Conservation (phyloP, 2,329 filamentous ascomycete genomes). For the Aureobasidium sp. region DNA sequence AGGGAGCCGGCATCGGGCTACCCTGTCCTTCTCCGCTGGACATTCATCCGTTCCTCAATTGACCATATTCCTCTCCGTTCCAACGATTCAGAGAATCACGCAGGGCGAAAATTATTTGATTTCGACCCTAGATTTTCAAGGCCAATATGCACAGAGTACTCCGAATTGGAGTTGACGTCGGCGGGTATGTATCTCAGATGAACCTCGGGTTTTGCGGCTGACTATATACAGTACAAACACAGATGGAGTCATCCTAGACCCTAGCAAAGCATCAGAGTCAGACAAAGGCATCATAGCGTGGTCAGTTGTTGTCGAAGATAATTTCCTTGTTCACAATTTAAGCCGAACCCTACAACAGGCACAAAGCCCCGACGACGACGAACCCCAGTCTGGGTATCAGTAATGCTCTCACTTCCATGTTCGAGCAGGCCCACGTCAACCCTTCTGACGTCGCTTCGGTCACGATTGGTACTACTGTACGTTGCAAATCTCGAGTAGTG, state of each 20-base stretch:
- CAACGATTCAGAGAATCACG: no score
- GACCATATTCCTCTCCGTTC: background rate
- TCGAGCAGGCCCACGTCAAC: background rate
- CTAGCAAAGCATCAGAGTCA: background rate
- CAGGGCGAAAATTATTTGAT: no score
- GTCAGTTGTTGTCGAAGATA: no score
- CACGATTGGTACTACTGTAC: conserved; percentile 12
- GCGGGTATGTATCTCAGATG: background rate
- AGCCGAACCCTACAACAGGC: background rate
- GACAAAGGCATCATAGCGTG: conserved; percentile 8
- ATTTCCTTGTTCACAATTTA: no score
- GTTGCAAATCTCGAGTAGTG: background rate
- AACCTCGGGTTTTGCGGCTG: background rate
- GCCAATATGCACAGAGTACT: background rate
- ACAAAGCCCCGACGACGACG: conserved; percentile 12
- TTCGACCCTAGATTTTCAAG: no score
- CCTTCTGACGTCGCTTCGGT: conserved; percentile 2
- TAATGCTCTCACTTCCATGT: conserved; percentile 7
- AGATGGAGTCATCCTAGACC: conserved; percentile 6
- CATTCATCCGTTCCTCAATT: background rate
- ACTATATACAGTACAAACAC: conserved; percentile 1
- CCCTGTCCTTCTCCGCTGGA: background rate
- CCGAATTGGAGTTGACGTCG: conserved; percentile 11
- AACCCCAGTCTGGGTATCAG: conserved; percentile 10
- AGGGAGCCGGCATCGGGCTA: background rate